Evolutionary conservation across 805 yeast species (phyloP).

Genomic region (Jamesozyma hellenica): DNA sequence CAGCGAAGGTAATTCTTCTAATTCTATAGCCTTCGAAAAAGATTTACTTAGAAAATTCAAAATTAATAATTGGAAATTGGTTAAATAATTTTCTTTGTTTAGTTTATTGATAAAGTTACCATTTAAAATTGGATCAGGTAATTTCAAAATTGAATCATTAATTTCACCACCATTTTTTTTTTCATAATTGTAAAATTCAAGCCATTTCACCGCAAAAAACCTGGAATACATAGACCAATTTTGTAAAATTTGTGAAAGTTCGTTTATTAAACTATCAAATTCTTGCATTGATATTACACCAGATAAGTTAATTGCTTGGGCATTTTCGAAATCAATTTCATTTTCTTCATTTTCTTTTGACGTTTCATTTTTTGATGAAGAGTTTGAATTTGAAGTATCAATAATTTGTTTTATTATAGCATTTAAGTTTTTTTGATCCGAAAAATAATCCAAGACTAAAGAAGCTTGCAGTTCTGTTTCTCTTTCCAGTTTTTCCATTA

Average conservation of each 20-base stretch:
- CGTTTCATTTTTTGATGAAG: background rate
- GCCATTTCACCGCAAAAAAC: conserved; percentile 64
- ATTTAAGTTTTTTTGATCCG: conserved; percentile 37
- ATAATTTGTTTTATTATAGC: conserved; percentile 36
- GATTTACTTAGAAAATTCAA: conserved; percentile 66
- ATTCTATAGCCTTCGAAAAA: conserved; percentile 65
- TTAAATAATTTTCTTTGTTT: conserved; percentile 38
- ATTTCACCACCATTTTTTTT: background rate
- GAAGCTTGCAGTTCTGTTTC: conserved; percentile 94
- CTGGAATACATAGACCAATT: conserved; percentile 77
- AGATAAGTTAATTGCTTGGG: conserved; percentile 12
- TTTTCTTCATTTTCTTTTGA: background rate
- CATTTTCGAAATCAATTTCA: conserved; percentile 26
- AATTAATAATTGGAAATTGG: conserved; percentile 50
- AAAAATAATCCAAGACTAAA: conserved; percentile 40
- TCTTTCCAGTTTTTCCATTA: conserved; percentile 63
- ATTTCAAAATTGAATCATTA: conserved; percentile 1
- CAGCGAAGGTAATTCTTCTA: conserved; percentile 68
- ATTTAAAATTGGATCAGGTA: conserved; percentile 20
- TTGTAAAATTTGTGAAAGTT: conserved; percentile 65
- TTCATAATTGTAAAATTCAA: conserved; percentile 29
- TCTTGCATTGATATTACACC: background rate
- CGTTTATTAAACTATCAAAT: conserved; percentile 37
- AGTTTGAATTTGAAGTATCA: conserved; percentile 19
- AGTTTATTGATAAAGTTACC: conserved; percentile 23